These are phyloP conservation scores for Triadica sebifera DNA, from an alignment of 345 rosid genomes.

Conservation along the genomic window DNA sequence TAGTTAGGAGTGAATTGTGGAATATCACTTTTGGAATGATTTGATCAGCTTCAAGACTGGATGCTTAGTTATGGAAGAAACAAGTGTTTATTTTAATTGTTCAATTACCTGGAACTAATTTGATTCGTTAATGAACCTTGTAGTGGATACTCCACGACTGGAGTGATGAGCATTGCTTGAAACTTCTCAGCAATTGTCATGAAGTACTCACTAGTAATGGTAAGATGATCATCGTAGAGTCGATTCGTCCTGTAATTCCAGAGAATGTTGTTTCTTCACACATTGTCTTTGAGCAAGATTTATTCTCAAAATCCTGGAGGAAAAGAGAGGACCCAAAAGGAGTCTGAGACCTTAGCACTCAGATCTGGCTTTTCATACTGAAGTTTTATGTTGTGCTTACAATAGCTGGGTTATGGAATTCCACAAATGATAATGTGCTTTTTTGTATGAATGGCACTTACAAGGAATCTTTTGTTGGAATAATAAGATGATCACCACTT, in stretches of 20 bases:
- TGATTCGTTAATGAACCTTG: not conserved
- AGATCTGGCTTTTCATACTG: conserved; percentile 37
- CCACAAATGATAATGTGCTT: conserved; percentile 6
- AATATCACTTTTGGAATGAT: too few relatives aligned
- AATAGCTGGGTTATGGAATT: conserved; percentile 35
- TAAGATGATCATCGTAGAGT: conserved; percentile 43
- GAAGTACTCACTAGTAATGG: conserved; percentile 40
- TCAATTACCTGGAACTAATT: not conserved
- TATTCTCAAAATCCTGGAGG: conserved; percentile 43
- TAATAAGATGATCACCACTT: too few relatives aligned
- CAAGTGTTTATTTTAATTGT: too few relatives aligned
- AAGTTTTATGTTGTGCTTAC: conserved; percentile 23
- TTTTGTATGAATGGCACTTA: not conserved
- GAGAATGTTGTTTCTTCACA: conserved; percentile 31
- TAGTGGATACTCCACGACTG: conserved; percentile 47
- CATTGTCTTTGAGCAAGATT: conserved; percentile 39
- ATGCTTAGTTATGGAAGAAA: not conserved
- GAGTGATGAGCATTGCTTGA: conserved; percentile 46
- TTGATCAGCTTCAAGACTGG: too few relatives aligned
- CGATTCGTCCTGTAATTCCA: conserved; percentile 33
- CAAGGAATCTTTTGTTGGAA: too few relatives aligned
- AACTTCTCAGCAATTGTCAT: conserved; percentile 46
- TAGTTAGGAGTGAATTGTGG: too few relatives aligned
- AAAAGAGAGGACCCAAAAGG: conserved; percentile 44
- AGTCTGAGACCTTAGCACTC: conserved; percentile 41